Base-by-base conservation (phyloP, 1,284 basidiomycete genomes). In the Pseudozyma flocculosa region DNA sequence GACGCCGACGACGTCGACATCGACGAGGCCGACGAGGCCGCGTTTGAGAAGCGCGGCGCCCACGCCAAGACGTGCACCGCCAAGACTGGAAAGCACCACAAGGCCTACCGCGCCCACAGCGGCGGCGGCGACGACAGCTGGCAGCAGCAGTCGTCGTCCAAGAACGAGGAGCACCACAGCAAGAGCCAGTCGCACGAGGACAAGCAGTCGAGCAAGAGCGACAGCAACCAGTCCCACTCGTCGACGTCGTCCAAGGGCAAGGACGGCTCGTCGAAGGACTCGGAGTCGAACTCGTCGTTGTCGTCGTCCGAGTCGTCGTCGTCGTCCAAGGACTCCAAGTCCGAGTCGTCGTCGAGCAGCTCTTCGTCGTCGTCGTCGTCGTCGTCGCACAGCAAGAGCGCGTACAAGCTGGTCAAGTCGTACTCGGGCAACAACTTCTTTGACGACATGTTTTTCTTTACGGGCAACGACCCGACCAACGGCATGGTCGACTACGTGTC, bases 361-460 rank as follows among this genome's bases (percentile, higher is more conserved):
- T 8, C 18, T 3, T 40, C 18, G 19, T 40, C 38, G 18, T 18
- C 38, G 17, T 38, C 36, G 17, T 15, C 14, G 36, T 38, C 36
- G 14, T 4, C 5, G 9, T 38, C 36, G 5, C 5, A 7, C 36
- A n/a, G 17, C 14, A 8, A 50, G 8, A 61, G 57, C 13, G 14
- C 46, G 4, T 61, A 53, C 57, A 55, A 59, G 55, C 56, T 67
- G 18, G 60, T 62, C 59, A 62, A 62, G 50, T 56, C 55, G 7
- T 68, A 65, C 50, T 34, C 55, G 3, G 66, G 66, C 45, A 45
- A 32, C 18, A 48, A 46, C 19, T 69, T 69, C 54, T 69, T 69
- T 23, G 56, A 69, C 48, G 62, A 66, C 53, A 62, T 62, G 67
- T 49, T 53, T 54, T 69, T 66, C 40, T 69, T 40, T 59, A 66